Percentiles rank a stretch among this genome's conserved stretches.
phyloP scores from a whole-genome alignment of 31 red algal genomes.

The Bonnemaisonia californica region DNA sequence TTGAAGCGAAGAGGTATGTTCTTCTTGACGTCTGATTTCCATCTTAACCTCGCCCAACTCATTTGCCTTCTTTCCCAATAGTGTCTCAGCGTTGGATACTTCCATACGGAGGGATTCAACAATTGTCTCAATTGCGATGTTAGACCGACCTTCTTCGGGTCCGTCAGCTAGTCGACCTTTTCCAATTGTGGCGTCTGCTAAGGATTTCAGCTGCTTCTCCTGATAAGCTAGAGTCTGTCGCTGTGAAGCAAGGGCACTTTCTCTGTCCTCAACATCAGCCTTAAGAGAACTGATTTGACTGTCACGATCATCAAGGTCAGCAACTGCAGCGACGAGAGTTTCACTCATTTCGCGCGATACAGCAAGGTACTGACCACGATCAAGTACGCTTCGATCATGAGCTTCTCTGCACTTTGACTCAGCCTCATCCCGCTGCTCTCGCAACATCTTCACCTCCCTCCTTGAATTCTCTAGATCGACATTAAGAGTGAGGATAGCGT shows the following conservation, averaged over 20 bases:
- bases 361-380: constrained; percentile 34
- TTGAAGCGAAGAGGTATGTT: constrained; percentile 18
- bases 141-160: background rate
- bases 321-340: constrained; percentile 40
- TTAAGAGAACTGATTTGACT: constrained; percentile 16
- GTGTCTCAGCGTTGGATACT: background rate
- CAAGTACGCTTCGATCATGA: constrained; percentile 6
- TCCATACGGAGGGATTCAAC: constrained; percentile 26
- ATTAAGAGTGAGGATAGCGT: constrained; percentile 43
- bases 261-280: constrained; percentile 50
- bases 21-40: constrained; percentile 12
- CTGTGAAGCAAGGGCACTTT: constrained; percentile 23
- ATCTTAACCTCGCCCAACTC: constrained; percentile 37
- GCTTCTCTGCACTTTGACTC: constrained; percentile 10
- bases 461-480: constrained; percentile 34
- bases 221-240: constrained; percentile 20
- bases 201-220: constrained; percentile 29
- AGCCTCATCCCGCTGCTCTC: constrained; percentile 39
- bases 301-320: constrained; percentile 36
- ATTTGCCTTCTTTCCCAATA: constrained; percentile 24
- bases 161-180: constrained; percentile 5
- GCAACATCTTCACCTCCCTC: background rate
- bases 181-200: constrained; percentile 17
- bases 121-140: background rate
- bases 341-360: constrained; percentile 37